Conservation (phyloP, 1,139 yeast genomes). For the Protomyces inouyei region DNA sequence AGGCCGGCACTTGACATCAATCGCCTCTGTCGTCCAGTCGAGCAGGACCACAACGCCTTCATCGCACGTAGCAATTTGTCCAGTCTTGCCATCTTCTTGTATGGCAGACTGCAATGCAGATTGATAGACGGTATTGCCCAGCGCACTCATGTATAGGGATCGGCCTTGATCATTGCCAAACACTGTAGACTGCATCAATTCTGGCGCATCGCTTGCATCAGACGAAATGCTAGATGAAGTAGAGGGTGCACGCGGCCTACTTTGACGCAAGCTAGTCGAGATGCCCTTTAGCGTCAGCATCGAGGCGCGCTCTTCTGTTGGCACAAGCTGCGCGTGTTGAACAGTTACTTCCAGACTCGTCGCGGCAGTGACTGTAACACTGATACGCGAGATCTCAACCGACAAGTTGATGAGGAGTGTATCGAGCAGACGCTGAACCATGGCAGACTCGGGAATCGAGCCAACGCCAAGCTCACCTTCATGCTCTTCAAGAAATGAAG, state of each 20-base stretch:
- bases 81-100: background rate
- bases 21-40: background rate
- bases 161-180: constrained; percentile 3
- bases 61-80: background rate
- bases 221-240: background rate
- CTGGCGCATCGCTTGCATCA: background rate
- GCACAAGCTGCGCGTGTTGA: background rate
- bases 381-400: background rate
- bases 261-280: background rate
- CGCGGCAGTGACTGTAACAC: background rate
- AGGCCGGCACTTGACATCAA: background rate
- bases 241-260: background rate
- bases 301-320: background rate
- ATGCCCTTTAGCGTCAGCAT: background rate
- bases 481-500: constrained; percentile 7
- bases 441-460: constrained; percentile 10
- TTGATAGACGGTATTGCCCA: background rate
- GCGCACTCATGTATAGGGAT: constrained; percentile 19
- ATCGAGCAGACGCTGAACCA: constrained; percentile 7
- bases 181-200: constrained; percentile 15
- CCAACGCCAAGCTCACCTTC: constrained; percentile 9
- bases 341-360: background rate
- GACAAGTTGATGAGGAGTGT: background rate
- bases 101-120: background rate
- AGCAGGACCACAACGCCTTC: background rate